Evolutionary conservation across 140 eudicot genomes (phyloP).

Genomic region (Anethum foeniculum): DNA sequence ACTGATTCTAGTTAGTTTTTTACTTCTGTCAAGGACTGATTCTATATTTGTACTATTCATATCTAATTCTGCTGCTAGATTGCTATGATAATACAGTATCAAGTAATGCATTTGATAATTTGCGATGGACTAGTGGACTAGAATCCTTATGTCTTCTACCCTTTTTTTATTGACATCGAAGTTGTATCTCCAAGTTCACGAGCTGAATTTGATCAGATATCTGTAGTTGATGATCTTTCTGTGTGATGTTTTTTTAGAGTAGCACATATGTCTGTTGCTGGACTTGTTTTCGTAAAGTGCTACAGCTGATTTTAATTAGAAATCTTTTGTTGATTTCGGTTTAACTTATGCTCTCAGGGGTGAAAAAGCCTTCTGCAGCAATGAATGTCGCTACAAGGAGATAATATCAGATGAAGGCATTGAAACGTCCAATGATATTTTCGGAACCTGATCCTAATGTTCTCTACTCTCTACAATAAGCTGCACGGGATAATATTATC

Average conservation of each 20-base stretch:
- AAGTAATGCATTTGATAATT: background rate
- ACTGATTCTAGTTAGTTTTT: background rate
- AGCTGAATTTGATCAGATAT: background rate
- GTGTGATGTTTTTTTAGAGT: background rate
- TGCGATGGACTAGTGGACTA: background rate
- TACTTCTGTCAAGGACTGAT: too few species aligned
- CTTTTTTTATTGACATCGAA: background rate
- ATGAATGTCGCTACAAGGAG: constrained; percentile 42
- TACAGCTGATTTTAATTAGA: background rate
- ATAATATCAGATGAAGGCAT: constrained; percentile 33
- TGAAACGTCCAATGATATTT: constrained; percentile 21
- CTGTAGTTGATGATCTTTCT: background rate
- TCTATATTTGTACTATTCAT: background rate
- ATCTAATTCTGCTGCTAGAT: background rate
- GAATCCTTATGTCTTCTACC: background rate
- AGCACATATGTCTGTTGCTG: background rate
- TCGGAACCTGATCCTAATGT: constrained; percentile 9
- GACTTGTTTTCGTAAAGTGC: background rate
- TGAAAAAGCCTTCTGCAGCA: constrained; percentile 57
- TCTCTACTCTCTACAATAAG: background rate
- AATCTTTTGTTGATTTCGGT: background rate
- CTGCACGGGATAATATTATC: background rate
- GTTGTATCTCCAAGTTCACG: background rate
- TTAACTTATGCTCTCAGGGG: constrained; percentile 31
- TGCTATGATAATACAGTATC: background rate